Evolutionary conservation across 2,329 filamentous ascomycete genomes (phyloP), one percentile per base, ranked within the genome.

Genomic region (Tolypocladium guangdongense): DNA sequence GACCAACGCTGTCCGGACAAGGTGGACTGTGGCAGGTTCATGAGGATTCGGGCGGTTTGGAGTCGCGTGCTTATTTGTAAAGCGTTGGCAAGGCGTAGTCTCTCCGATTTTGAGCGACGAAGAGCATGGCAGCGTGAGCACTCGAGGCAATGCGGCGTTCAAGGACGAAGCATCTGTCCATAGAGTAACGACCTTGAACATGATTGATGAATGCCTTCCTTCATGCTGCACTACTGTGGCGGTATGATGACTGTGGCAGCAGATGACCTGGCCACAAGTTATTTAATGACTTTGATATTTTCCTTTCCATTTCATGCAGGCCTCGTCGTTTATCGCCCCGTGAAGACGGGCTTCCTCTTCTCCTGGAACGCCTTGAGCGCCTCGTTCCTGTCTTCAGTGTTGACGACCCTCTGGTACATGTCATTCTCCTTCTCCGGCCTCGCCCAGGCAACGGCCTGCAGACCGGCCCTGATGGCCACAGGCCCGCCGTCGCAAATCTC

Each of bases 401-500:
- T 80, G 18, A 96, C 79, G 4, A 97, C 89, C 30, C 84, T 76
- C 64, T 90, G 81, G 68, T 97, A 97, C 72, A 91, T 90, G 61
- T 81, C 78, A 68, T 90, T 92, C 74, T 96, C 93, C n/a, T 85
- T 80, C 64, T 81, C 81, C 71, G 93, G 87, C 5, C 78, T 72
- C 67, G 90, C 68, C 79, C 82, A 78, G 52, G 80, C 78, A 2
- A 97, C 86, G 1, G 92, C 92, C 68, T 84, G 78, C 65, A 97
- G 74, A 3, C 84, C 92, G 52, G 89, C 86, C 57, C 86, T 79
- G 35, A 95, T 78, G 0, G 91, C 91, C 55, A 96, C 76, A 0
- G 93, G 93, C 0, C 88, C 93, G 32, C 91, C 90, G 69, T 95
- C 86, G 66, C 90, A 96, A 51, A 97, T 95, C 68, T 90, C 87